phyloP scores from a whole-genome alignment of 2,329 filamentous ascomycete genomes.

The Botrytis deweyae region DNA sequence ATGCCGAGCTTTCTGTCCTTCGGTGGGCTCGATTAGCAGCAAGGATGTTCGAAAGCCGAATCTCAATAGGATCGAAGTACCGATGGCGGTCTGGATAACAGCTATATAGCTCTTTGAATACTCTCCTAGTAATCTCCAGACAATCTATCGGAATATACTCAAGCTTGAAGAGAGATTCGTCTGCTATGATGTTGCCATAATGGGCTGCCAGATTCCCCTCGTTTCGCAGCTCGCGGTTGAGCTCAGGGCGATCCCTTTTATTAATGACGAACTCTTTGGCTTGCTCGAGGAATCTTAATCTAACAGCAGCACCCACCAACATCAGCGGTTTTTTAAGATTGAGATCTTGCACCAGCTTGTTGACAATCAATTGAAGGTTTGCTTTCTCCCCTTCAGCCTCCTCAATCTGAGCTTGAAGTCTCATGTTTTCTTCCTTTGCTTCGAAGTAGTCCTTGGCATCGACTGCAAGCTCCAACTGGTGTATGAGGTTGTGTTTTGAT shows the following conservation, averaged over 20 bases:
- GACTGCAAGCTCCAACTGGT: not conserved
- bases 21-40: not conserved
- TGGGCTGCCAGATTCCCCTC: not conserved
- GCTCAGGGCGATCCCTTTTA: not conserved
- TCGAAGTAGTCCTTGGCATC: not conserved
- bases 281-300: not conserved
- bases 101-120: not conserved
- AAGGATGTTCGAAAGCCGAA: not conserved
- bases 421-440: not conserved
- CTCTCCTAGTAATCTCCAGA: no score
- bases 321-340: not conserved
- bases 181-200: not conserved
- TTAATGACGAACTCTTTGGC: not conserved
- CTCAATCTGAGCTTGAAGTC: not conserved
- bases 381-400: not conserved
- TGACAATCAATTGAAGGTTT: not conserved
- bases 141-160: not conserved
- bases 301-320: not conserved
- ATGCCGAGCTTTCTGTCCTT: not conserved
- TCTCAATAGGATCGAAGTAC: not conserved
- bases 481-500: accelerated
- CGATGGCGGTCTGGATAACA: not conserved
- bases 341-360: not conserved
- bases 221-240: not conserved
- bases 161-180: not conserved